phyloP scores from a whole-genome alignment of 73 alveolate genomes.

The Stentor coeruleus region DNA sequence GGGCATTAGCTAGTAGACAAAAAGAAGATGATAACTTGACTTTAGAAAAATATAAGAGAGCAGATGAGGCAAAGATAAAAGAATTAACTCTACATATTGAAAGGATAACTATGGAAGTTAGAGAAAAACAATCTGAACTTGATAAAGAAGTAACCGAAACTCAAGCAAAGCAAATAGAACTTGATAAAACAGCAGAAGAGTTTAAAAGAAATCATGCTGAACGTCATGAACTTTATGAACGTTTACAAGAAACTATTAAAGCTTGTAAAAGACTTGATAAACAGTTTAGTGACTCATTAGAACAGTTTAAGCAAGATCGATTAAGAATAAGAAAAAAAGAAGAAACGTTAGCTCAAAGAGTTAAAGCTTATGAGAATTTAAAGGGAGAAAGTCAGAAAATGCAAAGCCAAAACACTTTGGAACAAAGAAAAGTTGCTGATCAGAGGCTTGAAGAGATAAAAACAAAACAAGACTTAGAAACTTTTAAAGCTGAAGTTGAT shows the following conservation, averaged over 20 bases:
- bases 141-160: slow-evolving; percentile 96
- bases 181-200: slow-evolving; percentile 99
- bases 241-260: slow-evolving; percentile 80
- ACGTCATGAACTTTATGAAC: slow-evolving; percentile 88
- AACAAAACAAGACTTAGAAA: slow-evolving; percentile 38
- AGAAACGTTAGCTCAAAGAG: slow-evolving; percentile 15
- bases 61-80: slow-evolving; percentile 98
- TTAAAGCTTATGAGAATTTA: not conserved
- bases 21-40: slow-evolving; percentile 98
- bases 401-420: not conserved
- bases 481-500: slow-evolving; percentile 73
- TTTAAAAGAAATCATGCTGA: slow-evolving; percentile 94
- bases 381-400: not conserved
- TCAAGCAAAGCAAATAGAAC: slow-evolving; percentile 98
- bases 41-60: slow-evolving; percentile 98
- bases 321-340: not conserved
- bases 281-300: slow-evolving; percentile 73
- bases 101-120: slow-evolving; percentile 41
- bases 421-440: slow-evolving; percentile 17
- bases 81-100: slow-evolving; percentile 91
- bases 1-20: slow-evolving; percentile 97
- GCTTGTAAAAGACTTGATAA: slow-evolving; percentile 67
- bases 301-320: slow-evolving; percentile 56
- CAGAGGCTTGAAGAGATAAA: slow-evolving; percentile 48
- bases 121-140: slow-evolving; percentile 41